Conservation (phyloP, 192 early-diverging fungal genomes). For the Backusella westeae region DNA sequence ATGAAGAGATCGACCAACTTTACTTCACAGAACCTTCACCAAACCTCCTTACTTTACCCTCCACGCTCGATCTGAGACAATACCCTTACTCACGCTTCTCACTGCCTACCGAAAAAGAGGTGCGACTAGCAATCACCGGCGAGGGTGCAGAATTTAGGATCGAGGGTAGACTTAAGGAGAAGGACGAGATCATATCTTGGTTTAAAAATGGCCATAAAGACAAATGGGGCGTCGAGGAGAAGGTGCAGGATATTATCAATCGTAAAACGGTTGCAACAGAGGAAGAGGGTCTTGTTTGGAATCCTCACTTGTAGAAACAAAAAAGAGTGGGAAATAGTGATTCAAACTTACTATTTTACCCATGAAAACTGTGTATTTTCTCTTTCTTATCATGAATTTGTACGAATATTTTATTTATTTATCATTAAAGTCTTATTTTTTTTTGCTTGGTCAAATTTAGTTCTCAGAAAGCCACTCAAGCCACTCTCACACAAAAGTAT, state of each 20-base stretch:
- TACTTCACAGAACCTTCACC: constrained; percentile 51
- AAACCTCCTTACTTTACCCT: constrained; percentile 39
- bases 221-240: constrained; percentile 69
- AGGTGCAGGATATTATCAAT: constrained; percentile 58
- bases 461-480: background rate
- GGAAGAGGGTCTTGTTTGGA: constrained; percentile 18
- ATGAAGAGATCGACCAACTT: constrained; percentile 47
- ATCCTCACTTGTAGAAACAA: background rate
- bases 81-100: constrained; percentile 60
- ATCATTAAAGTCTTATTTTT: no score
- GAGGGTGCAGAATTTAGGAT: constrained; percentile 58
- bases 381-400: no score
- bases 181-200: constrained; percentile 54
- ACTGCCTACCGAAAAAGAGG: constrained; percentile 65
- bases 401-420: no score
- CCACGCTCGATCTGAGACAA: constrained; percentile 29
- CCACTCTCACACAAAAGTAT: background rate
- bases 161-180: constrained; percentile 41
- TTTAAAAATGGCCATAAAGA: constrained; percentile 52
- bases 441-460: no score
- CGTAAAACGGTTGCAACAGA: constrained; percentile 38
- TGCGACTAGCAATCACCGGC: constrained; percentile 58
- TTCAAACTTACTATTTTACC: no score
- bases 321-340: background rate
- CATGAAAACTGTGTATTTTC: no score